phyloP scores from a whole-genome alignment of 805 yeast species.

The Spathaspora gorwiae region DNA sequence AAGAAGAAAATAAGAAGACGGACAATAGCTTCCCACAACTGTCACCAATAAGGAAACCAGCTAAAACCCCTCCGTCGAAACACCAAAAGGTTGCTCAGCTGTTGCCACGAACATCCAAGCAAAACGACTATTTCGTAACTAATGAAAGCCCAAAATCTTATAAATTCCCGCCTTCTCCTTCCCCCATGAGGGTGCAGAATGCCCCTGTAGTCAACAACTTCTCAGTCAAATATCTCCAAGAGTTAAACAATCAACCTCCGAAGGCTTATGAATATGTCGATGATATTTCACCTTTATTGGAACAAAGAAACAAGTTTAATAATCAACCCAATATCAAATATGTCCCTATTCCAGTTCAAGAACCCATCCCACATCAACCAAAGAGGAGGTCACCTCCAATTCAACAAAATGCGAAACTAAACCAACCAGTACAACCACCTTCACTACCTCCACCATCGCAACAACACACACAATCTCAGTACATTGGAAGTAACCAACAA shows the following conservation, averaged over 20 bases:
- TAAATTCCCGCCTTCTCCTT: conserved; percentile 51
- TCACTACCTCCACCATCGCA: background rate
- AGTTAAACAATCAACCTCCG: conserved; percentile 12
- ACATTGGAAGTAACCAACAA: conserved; percentile 1
- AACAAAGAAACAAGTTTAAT: background rate
- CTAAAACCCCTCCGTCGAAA: conserved; percentile 2
- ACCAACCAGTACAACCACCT: conserved; percentile 5
- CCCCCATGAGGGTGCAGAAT: conserved; percentile 10
- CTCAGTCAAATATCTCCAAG: conserved; percentile 42
- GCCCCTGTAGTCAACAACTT: conserved; percentile 18
- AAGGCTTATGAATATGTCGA: conserved; percentile 19
- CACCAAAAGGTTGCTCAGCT: background rate
- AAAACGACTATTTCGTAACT: conserved; percentile 45
- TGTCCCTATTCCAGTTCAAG: conserved; percentile 40
- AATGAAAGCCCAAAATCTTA: conserved; percentile 44
- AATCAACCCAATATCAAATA: conserved; percentile 13
- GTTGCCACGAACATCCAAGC: conserved; percentile 6
- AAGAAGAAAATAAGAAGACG: conserved; percentile 8
- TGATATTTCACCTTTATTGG: conserved; percentile 31
- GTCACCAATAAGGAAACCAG: conserved; percentile 3
- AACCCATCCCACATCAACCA: conserved; percentile 18
- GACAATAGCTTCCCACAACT: conserved; percentile 2
- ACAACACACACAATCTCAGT: conserved; percentile 5
- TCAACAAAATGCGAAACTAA: conserved; percentile 6
- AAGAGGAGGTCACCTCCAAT: background rate